A percentile compares a stretch with the other conserved stretches of the same genome.
Conservation (phyloP, 179 eudicot genomes). For the Beta lomatogona region DNA sequence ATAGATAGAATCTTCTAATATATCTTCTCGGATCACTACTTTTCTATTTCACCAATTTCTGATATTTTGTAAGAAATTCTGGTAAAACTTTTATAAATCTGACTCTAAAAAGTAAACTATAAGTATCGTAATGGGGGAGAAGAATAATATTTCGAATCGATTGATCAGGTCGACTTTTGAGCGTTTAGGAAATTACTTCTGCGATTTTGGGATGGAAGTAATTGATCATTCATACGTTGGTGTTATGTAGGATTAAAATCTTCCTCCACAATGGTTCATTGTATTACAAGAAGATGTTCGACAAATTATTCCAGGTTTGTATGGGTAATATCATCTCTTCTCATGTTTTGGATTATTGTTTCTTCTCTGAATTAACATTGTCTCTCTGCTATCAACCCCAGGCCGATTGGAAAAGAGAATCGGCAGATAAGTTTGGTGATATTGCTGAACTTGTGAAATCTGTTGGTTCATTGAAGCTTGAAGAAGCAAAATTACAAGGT, state of each 20-base stretch:
- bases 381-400: constrained; percentile 30
- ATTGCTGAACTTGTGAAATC: constrained; percentile 70
- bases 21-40: background rate
- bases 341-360: background rate
- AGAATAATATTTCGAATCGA: background rate
- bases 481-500: constrained; percentile 70
- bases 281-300: constrained; percentile 82
- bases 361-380: background rate
- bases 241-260: constrained; percentile 67
- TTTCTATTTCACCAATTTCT: background rate
- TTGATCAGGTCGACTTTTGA: background rate
- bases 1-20: background rate
- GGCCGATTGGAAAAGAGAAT: constrained; percentile 98
- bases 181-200: background rate
- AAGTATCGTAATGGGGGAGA: background rate
- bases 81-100: background rate
- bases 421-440: constrained; percentile 75
- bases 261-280: constrained; percentile 82
- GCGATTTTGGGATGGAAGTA: background rate
- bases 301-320: constrained; percentile 89
- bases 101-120: constrained; percentile 1
- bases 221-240: constrained; percentile 13
- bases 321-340: background rate
- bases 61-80: background rate
- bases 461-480: constrained; percentile 66